Percentiles rank a stretch among this genome's conserved stretches.
phyloP scores from a whole-genome alignment of 2,329 filamentous ascomycete species.

The Ophiostoma novo-ulmi region DNA sequence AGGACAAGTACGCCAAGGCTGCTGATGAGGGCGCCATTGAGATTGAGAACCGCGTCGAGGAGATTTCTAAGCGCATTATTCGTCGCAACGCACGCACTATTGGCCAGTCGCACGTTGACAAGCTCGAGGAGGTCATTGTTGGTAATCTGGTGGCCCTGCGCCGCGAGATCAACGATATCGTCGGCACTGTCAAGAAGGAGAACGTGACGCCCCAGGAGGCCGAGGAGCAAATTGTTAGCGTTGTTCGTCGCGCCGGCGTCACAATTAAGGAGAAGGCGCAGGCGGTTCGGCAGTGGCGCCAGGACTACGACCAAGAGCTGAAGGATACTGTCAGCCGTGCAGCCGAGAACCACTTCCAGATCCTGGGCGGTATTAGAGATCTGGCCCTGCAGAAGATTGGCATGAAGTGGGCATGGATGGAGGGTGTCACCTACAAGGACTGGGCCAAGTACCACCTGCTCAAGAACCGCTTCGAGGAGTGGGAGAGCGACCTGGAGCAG shows the following conservation, averaged over 20 bases:
- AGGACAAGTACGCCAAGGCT: conserved; percentile 78
- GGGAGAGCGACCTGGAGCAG: conserved; percentile 75
- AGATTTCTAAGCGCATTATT: conserved; percentile 53
- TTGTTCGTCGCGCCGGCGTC: conserved; percentile 62
- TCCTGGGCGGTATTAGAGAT: conserved; percentile 76
- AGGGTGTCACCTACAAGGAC: conserved; percentile 92
- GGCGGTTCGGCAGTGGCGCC: conserved; percentile 69
- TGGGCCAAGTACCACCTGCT: conserved; percentile 93
- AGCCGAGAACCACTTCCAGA: conserved; percentile 73
- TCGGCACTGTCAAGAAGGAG: conserved; percentile 48
- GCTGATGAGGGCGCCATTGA: conserved; percentile 72
- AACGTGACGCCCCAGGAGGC: conserved; percentile 35
- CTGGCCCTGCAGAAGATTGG: conserved; percentile 86
- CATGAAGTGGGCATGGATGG: conserved; percentile 93
- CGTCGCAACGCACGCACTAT: conserved; percentile 59
- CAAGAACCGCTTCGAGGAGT: conserved; percentile 74
- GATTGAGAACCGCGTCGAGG: conserved; percentile 64
- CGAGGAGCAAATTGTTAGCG: conserved; percentile 42
- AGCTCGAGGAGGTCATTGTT: conserved; percentile 63
- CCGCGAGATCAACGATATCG: conserved; percentile 57
- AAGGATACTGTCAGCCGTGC: conserved; percentile 63
- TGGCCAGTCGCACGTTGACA: conserved; percentile 61
- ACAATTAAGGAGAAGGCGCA: conserved; percentile 73
- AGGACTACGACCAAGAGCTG: conserved; percentile 65
- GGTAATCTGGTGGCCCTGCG: conserved; percentile 51